Evolutionary conservation across 768 basidiomycete species (phyloP).

Genomic region (Suillus variegatus): DNA sequence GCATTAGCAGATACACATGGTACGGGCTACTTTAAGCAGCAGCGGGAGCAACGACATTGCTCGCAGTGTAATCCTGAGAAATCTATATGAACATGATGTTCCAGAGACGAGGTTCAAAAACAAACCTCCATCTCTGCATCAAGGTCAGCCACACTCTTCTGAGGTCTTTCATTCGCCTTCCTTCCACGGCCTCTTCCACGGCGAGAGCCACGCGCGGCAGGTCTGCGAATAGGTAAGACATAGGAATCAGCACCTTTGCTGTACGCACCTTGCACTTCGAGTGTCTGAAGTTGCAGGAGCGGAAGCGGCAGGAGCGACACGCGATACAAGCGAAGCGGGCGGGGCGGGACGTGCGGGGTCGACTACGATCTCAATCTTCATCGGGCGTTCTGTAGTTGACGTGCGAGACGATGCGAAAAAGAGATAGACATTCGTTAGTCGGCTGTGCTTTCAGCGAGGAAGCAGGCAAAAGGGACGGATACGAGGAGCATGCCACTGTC

Average conservation of each 20-base stretch:
- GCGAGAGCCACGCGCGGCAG: constrained; percentile 44
- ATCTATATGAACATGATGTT: constrained; percentile 7
- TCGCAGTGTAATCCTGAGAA: constrained; percentile 67
- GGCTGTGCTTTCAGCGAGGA: constrained; percentile 35
- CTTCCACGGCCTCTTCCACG: constrained; percentile 46
- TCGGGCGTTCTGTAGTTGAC: constrained; percentile 78
- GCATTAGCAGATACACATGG: constrained; percentile 11
- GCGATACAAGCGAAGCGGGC: constrained; percentile 67
- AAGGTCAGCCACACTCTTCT: constrained; percentile 85
- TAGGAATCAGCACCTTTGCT: constrained; percentile 2
- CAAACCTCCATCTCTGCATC: constrained; percentile 98
- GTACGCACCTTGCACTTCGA: constrained; percentile 38
- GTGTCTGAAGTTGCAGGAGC: constrained; percentile 35
- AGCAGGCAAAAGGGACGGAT: constrained; percentile 45
- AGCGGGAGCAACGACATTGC: constrained; percentile 45
- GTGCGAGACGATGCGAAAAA: constrained; percentile 29
- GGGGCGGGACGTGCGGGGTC: constrained; percentile 76
- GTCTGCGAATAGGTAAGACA: constrained; percentile 23
- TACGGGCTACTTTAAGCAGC: constrained; percentile 23
- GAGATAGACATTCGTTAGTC: constrained; percentile 34
- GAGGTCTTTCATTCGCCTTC: constrained; percentile 57
- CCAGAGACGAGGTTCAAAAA: not conserved
- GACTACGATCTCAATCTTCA: constrained; percentile 98
- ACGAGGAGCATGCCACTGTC: constrained; percentile 34
- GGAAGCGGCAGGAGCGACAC: constrained; percentile 76